Conservation (phyloP, 441 rosid species). For the Erysimum cheiri region DNA sequence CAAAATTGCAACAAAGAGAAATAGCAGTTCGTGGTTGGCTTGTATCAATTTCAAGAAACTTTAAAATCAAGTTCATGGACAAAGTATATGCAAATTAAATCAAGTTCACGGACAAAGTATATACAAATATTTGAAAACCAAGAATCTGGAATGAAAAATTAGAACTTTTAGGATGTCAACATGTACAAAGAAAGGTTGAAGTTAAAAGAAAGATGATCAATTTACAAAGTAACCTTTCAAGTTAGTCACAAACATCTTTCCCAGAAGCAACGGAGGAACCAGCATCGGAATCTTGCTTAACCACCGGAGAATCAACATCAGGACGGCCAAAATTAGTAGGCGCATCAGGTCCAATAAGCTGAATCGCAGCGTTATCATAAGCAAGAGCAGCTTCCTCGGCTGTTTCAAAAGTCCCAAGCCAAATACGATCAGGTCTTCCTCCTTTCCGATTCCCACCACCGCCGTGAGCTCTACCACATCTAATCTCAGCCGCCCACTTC, state of each 20-base stretch:
- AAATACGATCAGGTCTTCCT: slow-evolving; percentile 60
- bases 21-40: not conserved
- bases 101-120: not conserved
- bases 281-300: slow-evolving; percentile 30
- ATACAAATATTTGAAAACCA: slow-evolving; percentile 1
- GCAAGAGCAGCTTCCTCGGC: slow-evolving; percentile 97
- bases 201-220: slow-evolving; percentile 23
- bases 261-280: not conserved
- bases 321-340: slow-evolving; percentile 61
- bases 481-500: slow-evolving; percentile 97
- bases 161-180: slow-evolving; percentile 10
- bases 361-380: slow-evolving; percentile 86
- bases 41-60: not conserved
- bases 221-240: slow-evolving; percentile 30
- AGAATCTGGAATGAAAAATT: slow-evolving; percentile 25
- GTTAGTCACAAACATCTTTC: slow-evolving; percentile 18
- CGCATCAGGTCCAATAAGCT: slow-evolving; percentile 87
- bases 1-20: no score
- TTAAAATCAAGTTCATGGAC: no score
- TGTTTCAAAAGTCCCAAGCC: slow-evolving; percentile 89
- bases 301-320: slow-evolving; percentile 2
- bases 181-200: slow-evolving; percentile 7
- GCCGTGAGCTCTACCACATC: slow-evolving; percentile 61
- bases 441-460: slow-evolving; percentile 19
- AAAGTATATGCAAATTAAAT: no score